Evolutionary conservation across 2,329 filamentous ascomycete genomes (phyloP).

Genomic region (Botrytis porri): DNA sequence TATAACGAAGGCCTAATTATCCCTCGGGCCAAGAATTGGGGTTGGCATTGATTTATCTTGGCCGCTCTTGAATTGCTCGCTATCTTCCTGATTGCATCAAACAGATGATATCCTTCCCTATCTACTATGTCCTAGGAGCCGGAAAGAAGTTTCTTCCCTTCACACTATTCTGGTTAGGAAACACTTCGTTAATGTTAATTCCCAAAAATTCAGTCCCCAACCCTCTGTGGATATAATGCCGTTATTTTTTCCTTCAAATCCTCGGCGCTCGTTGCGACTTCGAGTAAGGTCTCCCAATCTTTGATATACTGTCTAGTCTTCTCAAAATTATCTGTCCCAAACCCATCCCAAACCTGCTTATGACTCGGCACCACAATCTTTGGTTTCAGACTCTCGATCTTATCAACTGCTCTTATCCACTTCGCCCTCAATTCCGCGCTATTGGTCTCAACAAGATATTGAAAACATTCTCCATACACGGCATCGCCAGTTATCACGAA

Average conservation of each 20-base stretch:
- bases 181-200: not conserved
- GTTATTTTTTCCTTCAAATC: not conserved
- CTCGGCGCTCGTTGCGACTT: not conserved
- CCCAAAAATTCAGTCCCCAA: conserved; percentile 8
- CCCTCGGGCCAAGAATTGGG: not conserved
- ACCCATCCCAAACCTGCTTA: conserved; percentile 30
- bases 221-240: conserved; percentile 1
- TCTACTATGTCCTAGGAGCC: not conserved
- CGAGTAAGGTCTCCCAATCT: conserved; percentile 17
- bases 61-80: not conserved
- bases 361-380: conserved; percentile 37
- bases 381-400: conserved; percentile 35
- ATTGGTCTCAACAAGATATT: conserved; percentile 38
- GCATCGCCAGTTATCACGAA: conserved; percentile 39
- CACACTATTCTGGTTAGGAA: not conserved
- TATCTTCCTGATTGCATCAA: too few relatives aligned
- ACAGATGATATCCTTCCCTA: not conserved
- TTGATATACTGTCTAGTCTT: conserved; percentile 34
- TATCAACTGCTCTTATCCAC: conserved; percentile 38
- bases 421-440: conserved; percentile 32
- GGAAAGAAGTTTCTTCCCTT: conserved; percentile 9
- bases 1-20: too few relatives aligned
- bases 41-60: not conserved
- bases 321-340: conserved; percentile 32
- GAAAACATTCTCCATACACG: conserved; percentile 39